These are phyloP conservation scores for Vinca minor DNA, from an alignment of 257 asterid genomes.

Conservation along the genomic window DNA sequence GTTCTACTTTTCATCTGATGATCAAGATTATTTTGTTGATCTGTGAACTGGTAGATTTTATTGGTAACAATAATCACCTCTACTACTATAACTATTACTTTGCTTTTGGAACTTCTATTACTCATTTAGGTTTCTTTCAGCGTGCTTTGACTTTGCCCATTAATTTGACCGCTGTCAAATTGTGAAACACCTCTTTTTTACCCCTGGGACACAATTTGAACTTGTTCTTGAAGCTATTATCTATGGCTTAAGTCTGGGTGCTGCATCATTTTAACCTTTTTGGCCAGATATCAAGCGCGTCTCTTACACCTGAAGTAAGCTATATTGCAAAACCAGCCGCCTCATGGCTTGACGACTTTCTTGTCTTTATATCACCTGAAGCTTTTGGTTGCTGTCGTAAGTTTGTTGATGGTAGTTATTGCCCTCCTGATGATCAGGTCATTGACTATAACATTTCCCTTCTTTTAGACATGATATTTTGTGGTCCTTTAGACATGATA, in stretches of 20 bases:
- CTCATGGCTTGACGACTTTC: conserved; percentile 96
- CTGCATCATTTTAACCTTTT: not conserved
- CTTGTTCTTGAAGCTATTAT: not conserved
- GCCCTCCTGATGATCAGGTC: conserved; percentile 97
- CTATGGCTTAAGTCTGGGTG: not conserved
- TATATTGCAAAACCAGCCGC: conserved; percentile 98
- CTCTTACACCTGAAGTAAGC: conserved; percentile 72
- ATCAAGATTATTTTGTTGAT: not conserved
- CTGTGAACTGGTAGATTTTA: not conserved
- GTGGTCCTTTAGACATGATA: conserved; percentile 2
- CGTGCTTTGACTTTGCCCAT: not conserved
- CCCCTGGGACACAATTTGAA: not conserved
- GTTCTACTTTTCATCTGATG: not conserved
- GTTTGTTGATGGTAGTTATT: conserved; percentile 66
- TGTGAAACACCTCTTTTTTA: not conserved
- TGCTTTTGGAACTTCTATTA: not conserved
- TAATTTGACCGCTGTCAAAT: not conserved
- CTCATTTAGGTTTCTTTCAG: not conserved
- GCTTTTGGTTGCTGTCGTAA: conserved; percentile 97
- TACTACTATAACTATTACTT: not conserved
- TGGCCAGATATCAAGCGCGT: conserved; percentile 81
- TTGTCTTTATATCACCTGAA: conserved; percentile 92
- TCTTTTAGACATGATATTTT: conserved; percentile 1
- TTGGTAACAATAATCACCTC: not conserved
- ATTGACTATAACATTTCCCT: not conserved